Percentiles rank a stretch among this genome's conserved stretches.
phyloP scores from a whole-genome alignment of 352 stramenopile species.

The Phytophthora uliginosa region DNA sequence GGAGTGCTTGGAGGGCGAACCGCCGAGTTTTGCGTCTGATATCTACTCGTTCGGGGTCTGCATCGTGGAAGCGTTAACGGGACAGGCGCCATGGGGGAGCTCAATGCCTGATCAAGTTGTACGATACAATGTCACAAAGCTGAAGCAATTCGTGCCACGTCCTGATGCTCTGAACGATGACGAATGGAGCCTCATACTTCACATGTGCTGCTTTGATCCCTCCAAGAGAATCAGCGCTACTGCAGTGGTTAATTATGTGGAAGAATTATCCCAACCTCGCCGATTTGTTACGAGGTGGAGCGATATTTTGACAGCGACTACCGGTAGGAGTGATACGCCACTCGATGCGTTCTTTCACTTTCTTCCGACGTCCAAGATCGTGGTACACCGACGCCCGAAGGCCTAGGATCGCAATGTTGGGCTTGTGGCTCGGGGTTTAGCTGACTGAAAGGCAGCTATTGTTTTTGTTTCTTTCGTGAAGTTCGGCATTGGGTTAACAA shows the following conservation, averaged over 20 bases:
- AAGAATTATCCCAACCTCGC: neutral
- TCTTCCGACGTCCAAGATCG: no score
- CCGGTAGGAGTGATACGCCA: no score
- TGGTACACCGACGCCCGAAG: no score
- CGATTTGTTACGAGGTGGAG: neutral
- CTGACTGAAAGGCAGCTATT: no score
- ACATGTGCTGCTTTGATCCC: neutral
- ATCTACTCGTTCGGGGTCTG: conserved; percentile 23
- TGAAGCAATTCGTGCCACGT: neutral
- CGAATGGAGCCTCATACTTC: neutral
- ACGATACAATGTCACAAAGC: neutral
- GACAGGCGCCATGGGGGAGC: conserved; percentile 11
- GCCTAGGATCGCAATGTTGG: no score
- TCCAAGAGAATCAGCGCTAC: neutral
- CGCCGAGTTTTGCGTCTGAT: conserved; percentile 11
- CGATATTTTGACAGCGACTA: neutral
- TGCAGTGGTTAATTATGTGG: neutral
- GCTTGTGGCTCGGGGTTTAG: no score
- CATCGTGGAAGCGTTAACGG: conserved; percentile 9
- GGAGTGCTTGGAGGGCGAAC: neutral
- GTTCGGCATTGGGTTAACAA: no score
- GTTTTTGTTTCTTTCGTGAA: no score
- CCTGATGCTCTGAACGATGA: neutral
- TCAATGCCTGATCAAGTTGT: conserved; percentile 1
- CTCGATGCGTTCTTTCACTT: no score